These are phyloP conservation scores for Thymus mandschuricus DNA, from an alignment of 257 asterid species.

Conservation along the genomic window DNA sequence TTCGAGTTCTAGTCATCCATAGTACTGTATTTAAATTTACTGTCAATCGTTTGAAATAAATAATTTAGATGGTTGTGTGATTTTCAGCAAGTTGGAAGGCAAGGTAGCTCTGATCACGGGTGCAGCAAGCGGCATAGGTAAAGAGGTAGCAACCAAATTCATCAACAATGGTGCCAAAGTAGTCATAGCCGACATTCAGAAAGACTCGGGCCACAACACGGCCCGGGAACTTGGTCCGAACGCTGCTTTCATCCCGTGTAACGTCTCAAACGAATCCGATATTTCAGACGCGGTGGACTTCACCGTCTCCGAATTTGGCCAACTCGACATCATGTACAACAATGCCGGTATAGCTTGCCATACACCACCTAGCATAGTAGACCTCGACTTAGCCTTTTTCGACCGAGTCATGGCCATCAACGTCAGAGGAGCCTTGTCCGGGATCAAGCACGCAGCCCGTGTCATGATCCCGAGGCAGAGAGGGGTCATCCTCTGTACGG, in stretches of 20 bases:
- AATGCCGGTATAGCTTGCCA: constrained; percentile 89
- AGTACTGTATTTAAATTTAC: too few species aligned
- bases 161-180: constrained; percentile 75
- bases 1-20: too few species aligned
- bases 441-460: constrained; percentile 89
- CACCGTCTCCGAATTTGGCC: constrained; percentile 59
- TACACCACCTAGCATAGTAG: constrained; percentile 63
- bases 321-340: constrained; percentile 84
- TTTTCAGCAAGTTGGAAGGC: constrained; percentile 67
- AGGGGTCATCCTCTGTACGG: constrained; percentile 85
- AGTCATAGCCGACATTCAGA: constrained; percentile 65
- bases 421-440: constrained; percentile 69
- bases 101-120: constrained; percentile 87
- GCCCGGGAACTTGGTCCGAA: constrained; percentile 63
- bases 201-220: constrained; percentile 47
- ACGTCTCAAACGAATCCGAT: constrained; percentile 61
- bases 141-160: constrained; percentile 74
- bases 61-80: background rate
- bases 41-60: too few species aligned
- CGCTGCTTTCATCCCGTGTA: constrained; percentile 68
- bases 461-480: constrained; percentile 68
- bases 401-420: constrained; percentile 76
- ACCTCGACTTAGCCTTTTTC: constrained; percentile 64
- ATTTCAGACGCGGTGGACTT: constrained; percentile 63
- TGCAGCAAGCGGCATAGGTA: constrained; percentile 85